A percentile compares a stretch with the other conserved stretches of the same genome.
Conservation (phyloP, 208 protist species). For the Wallacemonas sp. region DNA sequence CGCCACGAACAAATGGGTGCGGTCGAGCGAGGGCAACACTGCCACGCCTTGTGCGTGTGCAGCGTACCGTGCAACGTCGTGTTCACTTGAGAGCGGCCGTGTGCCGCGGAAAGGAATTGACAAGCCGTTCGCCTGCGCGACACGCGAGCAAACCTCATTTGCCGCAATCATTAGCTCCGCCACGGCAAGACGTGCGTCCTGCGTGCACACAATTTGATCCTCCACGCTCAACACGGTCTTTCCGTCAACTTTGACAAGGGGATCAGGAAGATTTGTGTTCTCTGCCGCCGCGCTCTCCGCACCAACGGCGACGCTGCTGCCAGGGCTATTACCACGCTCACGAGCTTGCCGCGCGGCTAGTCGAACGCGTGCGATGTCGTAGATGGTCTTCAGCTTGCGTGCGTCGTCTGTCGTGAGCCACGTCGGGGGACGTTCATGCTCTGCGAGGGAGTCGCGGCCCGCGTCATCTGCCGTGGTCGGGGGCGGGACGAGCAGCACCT, state of each 20-base stretch:
- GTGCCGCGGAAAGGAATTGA: constrained; percentile 84
- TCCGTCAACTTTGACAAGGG: constrained; percentile 64
- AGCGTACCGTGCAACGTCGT: constrained; percentile 66
- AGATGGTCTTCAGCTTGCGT: constrained; percentile 48
- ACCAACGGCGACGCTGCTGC: not conserved
- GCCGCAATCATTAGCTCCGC: constrained; percentile 92
- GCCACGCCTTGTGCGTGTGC: constrained; percentile 63
- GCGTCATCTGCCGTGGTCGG: not conserved
- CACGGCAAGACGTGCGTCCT: constrained; percentile 78
- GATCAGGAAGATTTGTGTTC: constrained; percentile 71
- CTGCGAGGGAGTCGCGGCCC: not conserved
- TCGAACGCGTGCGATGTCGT: constrained; percentile 45
- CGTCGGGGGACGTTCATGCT: constrained; percentile 26
- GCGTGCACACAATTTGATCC: constrained; percentile 79
- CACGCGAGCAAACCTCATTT: constrained; percentile 89
- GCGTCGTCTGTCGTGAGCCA: constrained; percentile 62
- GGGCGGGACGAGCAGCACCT: constrained; percentile 47
- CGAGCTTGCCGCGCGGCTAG: constrained; percentile 37
- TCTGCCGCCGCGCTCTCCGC: constrained; percentile 17
- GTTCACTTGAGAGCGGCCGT: constrained; percentile 68
- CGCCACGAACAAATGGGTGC: constrained; percentile 58
- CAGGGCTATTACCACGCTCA: constrained; percentile 7
- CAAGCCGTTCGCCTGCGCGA: constrained; percentile 74
- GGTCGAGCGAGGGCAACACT: constrained; percentile 50
- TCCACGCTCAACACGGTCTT: constrained; percentile 61